Evolutionary conservation across 768 basidiomycete genomes (phyloP).

Genomic region (Leucogyrophana mollusca): DNA sequence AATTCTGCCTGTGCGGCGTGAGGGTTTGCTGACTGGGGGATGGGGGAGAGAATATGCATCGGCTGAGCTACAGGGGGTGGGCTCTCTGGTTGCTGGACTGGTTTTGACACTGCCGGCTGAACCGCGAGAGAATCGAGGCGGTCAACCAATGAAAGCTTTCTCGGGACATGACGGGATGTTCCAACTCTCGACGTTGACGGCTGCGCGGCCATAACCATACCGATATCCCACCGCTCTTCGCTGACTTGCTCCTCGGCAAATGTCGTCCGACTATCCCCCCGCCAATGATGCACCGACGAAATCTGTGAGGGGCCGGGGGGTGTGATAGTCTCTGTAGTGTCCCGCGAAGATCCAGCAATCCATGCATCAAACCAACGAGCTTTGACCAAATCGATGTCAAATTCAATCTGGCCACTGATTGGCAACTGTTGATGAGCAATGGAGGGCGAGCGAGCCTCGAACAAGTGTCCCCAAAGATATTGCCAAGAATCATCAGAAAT

Average conservation of each 20-base stretch:
- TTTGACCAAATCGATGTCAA: slow-evolving; percentile 75
- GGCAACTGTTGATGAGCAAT: slow-evolving; percentile 42
- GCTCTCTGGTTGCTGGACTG: slow-evolving; percentile 8
- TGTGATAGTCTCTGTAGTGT: slow-evolving; percentile 36
- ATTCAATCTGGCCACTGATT: slow-evolving; percentile 79
- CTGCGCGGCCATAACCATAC: slow-evolving; percentile 24
- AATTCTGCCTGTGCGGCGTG: slow-evolving; percentile 50
- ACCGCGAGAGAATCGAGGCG: slow-evolving; percentile 48
- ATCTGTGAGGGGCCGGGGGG: slow-evolving; percentile 36
- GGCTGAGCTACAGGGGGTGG: slow-evolving; percentile 22
- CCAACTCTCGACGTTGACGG: slow-evolving; percentile 27
- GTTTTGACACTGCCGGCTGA: slow-evolving; percentile 34
- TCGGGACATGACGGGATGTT: slow-evolving; percentile 52
- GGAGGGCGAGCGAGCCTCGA: slow-evolving; percentile 39
- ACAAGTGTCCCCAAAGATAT: slow-evolving; percentile 63
- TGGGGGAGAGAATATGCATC: slow-evolving; percentile 51
- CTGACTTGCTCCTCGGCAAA: slow-evolving; percentile 38
- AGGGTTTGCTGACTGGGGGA: slow-evolving; percentile 61
- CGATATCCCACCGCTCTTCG: slow-evolving; percentile 32
- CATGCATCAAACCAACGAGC: slow-evolving; percentile 82
- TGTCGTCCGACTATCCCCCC: slow-evolving; percentile 53
- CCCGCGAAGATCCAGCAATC: slow-evolving; percentile 54
- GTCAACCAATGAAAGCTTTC: slow-evolving; percentile 69
- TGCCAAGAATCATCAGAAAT: slow-evolving; percentile 81
- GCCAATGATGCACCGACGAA: slow-evolving; percentile 48